Evolutionary conservation across 768 basidiomycete genomes (phyloP).

Genomic region (Lactarius sanguifluus): DNA sequence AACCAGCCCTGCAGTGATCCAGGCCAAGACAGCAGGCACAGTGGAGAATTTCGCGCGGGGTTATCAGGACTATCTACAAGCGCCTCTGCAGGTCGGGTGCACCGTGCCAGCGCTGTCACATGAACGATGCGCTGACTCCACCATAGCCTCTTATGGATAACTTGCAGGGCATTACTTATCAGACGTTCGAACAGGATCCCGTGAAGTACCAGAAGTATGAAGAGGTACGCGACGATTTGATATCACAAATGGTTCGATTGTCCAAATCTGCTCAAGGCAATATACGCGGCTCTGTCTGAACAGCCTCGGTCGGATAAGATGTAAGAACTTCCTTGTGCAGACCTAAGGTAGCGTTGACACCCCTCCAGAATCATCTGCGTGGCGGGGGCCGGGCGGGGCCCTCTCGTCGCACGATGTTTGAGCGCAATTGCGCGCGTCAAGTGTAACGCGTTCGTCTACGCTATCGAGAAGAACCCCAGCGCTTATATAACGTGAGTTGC

Average conservation of each 20-base stretch:
- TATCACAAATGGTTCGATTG: neutral
- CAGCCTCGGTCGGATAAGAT: conserved; percentile 57
- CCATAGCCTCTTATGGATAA: conserved; percentile 96
- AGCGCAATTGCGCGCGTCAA: conserved; percentile 68
- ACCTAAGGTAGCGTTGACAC: neutral
- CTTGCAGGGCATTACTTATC: conserved; percentile 91
- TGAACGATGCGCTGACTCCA: conserved; percentile 13
- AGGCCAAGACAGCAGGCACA: conserved; percentile 63
- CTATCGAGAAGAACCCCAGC: conserved; percentile 95
- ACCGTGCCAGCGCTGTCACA: conserved; percentile 19
- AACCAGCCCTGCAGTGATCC: conserved; percentile 66
- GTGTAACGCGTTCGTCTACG: conserved; percentile 69
- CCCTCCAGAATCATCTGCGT: conserved; percentile 73
- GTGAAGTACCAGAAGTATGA: conserved; percentile 96
- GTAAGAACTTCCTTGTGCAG: conserved; percentile 46
- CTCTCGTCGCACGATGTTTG: conserved; percentile 83
- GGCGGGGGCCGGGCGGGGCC: conserved; percentile 94
- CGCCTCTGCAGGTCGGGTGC: conserved; percentile 76
- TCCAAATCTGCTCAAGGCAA: conserved; percentile 50
- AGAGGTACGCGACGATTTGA: conserved; percentile 52
- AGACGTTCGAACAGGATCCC: conserved; percentile 97
- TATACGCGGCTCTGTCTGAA: conserved; percentile 76
- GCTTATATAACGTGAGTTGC: conserved; percentile 86
- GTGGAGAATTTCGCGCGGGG: conserved; percentile 90
- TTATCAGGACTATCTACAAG: conserved; percentile 94